phyloP scores from a whole-genome alignment of 2,329 filamentous ascomycete genomes.

The Ophiosphaerella narmari region DNA sequence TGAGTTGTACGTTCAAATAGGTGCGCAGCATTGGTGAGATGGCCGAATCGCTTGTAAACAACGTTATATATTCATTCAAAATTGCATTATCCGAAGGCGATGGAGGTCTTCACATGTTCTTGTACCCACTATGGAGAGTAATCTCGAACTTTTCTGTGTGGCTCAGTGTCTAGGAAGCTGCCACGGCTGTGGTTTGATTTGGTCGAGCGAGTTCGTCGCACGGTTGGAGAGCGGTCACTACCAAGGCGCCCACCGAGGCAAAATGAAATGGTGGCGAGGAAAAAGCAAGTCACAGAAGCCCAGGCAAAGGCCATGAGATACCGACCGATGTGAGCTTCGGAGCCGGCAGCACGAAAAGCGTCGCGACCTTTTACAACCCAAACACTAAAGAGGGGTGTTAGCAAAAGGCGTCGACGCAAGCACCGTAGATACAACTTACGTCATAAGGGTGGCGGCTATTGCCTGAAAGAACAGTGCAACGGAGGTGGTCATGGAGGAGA shows the following conservation, averaged over 20 bases:
- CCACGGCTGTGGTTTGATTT: conserved; percentile 50
- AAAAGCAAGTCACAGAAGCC: conserved; percentile 69
- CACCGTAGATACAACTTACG: conserved; percentile 57
- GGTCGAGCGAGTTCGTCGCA: conserved; percentile 56
- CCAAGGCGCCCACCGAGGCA: conserved; percentile 62
- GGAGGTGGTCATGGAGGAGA: conserved; percentile 63
- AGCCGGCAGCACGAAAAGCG: conserved; percentile 62
- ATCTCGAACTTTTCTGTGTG: conserved; percentile 66
- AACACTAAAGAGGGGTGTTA: conserved; percentile 50
- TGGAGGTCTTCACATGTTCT: neutral
- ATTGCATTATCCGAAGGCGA: no score
- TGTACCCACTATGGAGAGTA: conserved; percentile 50
- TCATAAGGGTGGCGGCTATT: conserved; percentile 73
- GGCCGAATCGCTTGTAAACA: no score
- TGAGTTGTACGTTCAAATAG: no score
- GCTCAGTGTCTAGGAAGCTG: conserved; percentile 61
- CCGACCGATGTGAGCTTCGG: conserved; percentile 64
- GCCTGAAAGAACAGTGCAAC: conserved; percentile 72
- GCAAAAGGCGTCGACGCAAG: conserved; percentile 1
- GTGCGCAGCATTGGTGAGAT: no score
- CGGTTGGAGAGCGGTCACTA: conserved; percentile 46
- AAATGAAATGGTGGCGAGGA: conserved; percentile 71
- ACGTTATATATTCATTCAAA: no score
- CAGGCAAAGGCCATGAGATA: conserved; percentile 80
- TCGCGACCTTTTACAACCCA: conserved; percentile 73